Evolutionary conservation across 1,139 yeast species (phyloP).

Genomic region (Meyerozyma elateridarum): DNA sequence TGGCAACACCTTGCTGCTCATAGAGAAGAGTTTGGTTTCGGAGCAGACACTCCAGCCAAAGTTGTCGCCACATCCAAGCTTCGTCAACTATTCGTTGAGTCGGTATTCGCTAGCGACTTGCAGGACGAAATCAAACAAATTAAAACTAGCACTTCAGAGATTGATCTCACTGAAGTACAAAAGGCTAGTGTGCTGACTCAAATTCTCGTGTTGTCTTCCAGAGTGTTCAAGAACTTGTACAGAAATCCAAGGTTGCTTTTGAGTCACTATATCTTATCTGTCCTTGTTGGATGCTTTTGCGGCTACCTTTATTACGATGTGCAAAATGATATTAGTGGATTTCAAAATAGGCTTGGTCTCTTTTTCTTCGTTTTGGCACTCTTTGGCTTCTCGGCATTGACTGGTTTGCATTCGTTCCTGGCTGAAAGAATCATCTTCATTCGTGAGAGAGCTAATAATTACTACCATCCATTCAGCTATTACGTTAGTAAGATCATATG

Average conservation of each 20-base stretch:
- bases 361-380: slow-evolving; percentile 86
- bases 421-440: slow-evolving; percentile 83
- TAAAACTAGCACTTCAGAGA: slow-evolving; percentile 24
- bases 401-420: slow-evolving; percentile 86
- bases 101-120: slow-evolving; percentile 46
- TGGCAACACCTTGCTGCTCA: slow-evolving; percentile 92
- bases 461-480: slow-evolving; percentile 82
- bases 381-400: slow-evolving; percentile 89
- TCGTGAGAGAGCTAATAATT: slow-evolving; percentile 90
- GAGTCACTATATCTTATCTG: slow-evolving; percentile 76
- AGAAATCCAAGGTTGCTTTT: slow-evolving; percentile 82
- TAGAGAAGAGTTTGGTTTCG: slow-evolving; percentile 53
- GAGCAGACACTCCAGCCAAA: slow-evolving; percentile 11
- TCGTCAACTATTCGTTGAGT: slow-evolving; percentile 43
- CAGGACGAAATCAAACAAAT: slow-evolving; percentile 42
- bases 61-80: slow-evolving; percentile 25
- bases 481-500: slow-evolving; percentile 80
- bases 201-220: slow-evolving; percentile 63
- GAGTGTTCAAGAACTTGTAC: slow-evolving; percentile 88
- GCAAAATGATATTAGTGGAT: slow-evolving; percentile 86
- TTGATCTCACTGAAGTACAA: slow-evolving; percentile 34
- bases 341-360: slow-evolving; percentile 89
- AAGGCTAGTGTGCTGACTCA: slow-evolving; percentile 62
- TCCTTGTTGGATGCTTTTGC: slow-evolving; percentile 75
- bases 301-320: slow-evolving; percentile 82